Evolutionary conservation across 208 protist species (phyloP).

Genomic region (Porcisia deanei): DNA sequence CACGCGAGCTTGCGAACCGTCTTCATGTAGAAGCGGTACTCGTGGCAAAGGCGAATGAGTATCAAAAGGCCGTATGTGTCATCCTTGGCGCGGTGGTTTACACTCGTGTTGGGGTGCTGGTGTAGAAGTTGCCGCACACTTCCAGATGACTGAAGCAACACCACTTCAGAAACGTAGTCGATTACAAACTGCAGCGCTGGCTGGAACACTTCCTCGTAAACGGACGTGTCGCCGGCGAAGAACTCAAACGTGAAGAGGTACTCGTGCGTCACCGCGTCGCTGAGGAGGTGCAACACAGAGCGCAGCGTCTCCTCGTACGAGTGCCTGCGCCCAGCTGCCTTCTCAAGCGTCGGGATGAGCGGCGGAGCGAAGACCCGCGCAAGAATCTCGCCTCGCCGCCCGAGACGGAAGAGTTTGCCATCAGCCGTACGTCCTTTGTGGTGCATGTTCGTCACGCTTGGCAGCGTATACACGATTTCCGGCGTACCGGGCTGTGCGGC

Average conservation of each 20-base stretch:
- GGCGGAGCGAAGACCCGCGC: constrained; percentile 47
- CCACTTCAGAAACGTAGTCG: constrained; percentile 78
- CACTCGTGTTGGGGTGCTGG: constrained; percentile 39
- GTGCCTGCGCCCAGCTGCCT: constrained; percentile 47
- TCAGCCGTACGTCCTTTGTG: constrained; percentile 7
- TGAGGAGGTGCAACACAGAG: constrained; percentile 65
- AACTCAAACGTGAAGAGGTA: constrained; percentile 89
- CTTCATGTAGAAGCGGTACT: constrained; percentile 79
- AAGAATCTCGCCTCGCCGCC: constrained; percentile 59
- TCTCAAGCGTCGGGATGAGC: constrained; percentile 76
- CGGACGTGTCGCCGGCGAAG: constrained; percentile 79
- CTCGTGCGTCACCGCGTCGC: constrained; percentile 86
- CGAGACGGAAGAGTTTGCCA: constrained; percentile 40
- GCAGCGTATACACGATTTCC: constrained; percentile 44
- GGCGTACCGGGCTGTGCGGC: constrained; percentile 22
- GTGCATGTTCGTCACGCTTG: constrained; percentile 45
- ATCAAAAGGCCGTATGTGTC: constrained; percentile 81
- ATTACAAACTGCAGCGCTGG: constrained; percentile 82
- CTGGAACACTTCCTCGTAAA: constrained; percentile 77
- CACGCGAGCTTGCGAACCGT: constrained; percentile 63
- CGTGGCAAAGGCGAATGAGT: constrained; percentile 78
- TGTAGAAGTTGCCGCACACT: constrained; percentile 42
- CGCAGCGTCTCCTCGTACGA: constrained; percentile 88
- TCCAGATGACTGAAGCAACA: constrained; percentile 51
- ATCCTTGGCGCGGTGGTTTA: constrained; percentile 54